Conservation (phyloP, 2,329 filamentous ascomycete species). For the Magnaporthales sp. region DNA sequence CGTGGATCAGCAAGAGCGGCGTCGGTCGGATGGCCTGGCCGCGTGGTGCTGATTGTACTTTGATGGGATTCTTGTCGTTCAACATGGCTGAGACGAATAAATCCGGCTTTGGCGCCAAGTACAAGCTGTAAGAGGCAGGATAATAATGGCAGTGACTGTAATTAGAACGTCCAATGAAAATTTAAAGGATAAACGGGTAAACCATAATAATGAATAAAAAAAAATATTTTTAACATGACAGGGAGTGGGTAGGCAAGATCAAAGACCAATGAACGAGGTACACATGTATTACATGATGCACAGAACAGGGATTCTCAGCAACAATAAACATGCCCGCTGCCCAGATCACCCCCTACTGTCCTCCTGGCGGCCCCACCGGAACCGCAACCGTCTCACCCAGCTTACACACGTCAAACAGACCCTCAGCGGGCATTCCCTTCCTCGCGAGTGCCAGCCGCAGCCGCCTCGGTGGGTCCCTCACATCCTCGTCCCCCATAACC, state of each 20-base stretch:
- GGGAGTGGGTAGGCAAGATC: too few relatives aligned
- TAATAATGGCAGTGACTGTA: too few relatives aligned
- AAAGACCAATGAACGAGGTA: too few relatives aligned
- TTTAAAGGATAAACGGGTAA: too few relatives aligned
- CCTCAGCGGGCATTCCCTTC: constrained; percentile 44
- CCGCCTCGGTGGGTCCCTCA: constrained; percentile 54
- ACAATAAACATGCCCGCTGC: too few relatives aligned
- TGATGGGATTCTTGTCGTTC: not conserved
- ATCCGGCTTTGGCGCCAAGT: too few relatives aligned
- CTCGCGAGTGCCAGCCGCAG: constrained; percentile 50
- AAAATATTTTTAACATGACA: too few relatives aligned
- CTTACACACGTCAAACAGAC: constrained; percentile 54
- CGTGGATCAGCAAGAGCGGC: not conserved
- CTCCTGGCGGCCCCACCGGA: not conserved
- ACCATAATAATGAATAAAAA: too few relatives aligned
- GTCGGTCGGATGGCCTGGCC: not conserved
- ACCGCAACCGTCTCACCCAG: constrained; percentile 46
- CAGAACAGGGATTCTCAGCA: too few relatives aligned
- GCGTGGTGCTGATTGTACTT: not conserved
- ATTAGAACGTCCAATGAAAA: too few relatives aligned
- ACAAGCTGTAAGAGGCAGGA: too few relatives aligned
- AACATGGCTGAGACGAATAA: not conserved
- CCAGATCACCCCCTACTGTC: not conserved
- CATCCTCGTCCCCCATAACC: constrained; percentile 38
- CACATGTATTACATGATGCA: too few relatives aligned